A percentile compares a stretch with the other conserved stretches of the same genome.
These are phyloP conservation scores for Beauveria bassiana DNA, from an alignment of 2,329 filamentous ascomycete genomes.

Conservation along the genomic window DNA sequence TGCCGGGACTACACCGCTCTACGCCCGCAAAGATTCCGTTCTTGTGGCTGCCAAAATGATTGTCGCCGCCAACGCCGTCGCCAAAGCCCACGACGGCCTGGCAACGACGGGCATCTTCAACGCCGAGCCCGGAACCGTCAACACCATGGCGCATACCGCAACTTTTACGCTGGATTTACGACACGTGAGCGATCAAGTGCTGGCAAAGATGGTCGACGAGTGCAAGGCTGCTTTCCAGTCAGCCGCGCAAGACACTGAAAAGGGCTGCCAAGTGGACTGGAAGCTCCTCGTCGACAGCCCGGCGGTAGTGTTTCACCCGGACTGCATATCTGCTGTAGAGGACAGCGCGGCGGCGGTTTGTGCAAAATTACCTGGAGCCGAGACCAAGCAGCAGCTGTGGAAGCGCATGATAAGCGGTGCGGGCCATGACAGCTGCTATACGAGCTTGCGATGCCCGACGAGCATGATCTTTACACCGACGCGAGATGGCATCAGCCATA, in stretches of 20 bases:
- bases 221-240: constrained; percentile 31
- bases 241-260: constrained; percentile 53
- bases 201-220: constrained; percentile 35
- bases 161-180: constrained; percentile 61
- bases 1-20: constrained; percentile 25
- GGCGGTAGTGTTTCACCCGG: constrained; percentile 54
- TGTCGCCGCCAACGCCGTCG: constrained; percentile 21
- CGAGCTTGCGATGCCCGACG: constrained; percentile 25
- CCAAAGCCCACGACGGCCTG: constrained; percentile 19
- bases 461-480: constrained; percentile 33
- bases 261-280: constrained; percentile 50
- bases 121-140: constrained; percentile 52
- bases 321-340: constrained; percentile 58
- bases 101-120: constrained; percentile 25
- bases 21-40: constrained; percentile 25
- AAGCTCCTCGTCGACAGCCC: constrained; percentile 48
- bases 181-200: constrained; percentile 43
- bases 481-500: constrained; percentile 29
- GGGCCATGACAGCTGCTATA: constrained; percentile 31
- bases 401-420: constrained; percentile 29
- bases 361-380: constrained; percentile 26
- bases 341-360: constrained; percentile 48
- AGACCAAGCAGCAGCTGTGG: constrained; percentile 21
- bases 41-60: constrained; percentile 29
- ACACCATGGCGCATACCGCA: constrained; percentile 59